Evolutionary conservation across 345 rosid species (phyloP).

Genomic region (Salix exigua): DNA sequence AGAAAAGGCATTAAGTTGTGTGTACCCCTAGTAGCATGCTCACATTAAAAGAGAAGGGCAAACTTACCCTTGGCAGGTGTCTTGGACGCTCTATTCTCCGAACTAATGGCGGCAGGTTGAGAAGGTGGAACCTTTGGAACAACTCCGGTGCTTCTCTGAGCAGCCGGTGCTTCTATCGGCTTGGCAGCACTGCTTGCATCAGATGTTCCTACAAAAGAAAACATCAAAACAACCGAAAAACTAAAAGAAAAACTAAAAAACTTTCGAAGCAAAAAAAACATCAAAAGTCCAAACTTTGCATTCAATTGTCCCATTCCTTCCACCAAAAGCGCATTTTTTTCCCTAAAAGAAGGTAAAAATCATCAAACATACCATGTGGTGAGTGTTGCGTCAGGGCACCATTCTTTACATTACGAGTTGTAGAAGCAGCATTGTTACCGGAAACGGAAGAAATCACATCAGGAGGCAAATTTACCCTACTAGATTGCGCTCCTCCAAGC

Average conservation of each 20-base stretch:
- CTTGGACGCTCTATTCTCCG: conserved; percentile 31
- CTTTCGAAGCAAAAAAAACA: neutral
- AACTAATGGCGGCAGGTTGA: conserved; percentile 56
- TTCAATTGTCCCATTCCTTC: neutral
- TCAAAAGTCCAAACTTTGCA: neutral
- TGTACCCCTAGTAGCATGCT: neutral
- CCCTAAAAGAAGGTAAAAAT: neutral
- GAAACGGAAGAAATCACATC: conserved; percentile 39
- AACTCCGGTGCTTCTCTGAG: conserved; percentile 43
- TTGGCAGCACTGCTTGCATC: conserved; percentile 39
- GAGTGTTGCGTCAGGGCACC: conserved; percentile 52
- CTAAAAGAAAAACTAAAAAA: neutral
- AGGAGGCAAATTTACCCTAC: conserved; percentile 49
- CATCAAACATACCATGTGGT: conserved; percentile 48
- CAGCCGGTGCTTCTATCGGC: conserved; percentile 38
- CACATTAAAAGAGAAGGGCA: neutral
- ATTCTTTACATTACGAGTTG: conserved; percentile 43
- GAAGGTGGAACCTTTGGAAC: conserved; percentile 84
- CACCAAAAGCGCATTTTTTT: neutral
- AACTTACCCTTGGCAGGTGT: conserved; percentile 58
- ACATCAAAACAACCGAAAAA: neutral
- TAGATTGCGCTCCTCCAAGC: conserved; percentile 66
- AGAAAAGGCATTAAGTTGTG: neutral
- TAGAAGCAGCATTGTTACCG: conserved; percentile 25
- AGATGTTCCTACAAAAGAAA: conserved; percentile 37